Conservation (phyloP, 169 alveolate genomes). For the Amoebophrya sp. region DNA sequence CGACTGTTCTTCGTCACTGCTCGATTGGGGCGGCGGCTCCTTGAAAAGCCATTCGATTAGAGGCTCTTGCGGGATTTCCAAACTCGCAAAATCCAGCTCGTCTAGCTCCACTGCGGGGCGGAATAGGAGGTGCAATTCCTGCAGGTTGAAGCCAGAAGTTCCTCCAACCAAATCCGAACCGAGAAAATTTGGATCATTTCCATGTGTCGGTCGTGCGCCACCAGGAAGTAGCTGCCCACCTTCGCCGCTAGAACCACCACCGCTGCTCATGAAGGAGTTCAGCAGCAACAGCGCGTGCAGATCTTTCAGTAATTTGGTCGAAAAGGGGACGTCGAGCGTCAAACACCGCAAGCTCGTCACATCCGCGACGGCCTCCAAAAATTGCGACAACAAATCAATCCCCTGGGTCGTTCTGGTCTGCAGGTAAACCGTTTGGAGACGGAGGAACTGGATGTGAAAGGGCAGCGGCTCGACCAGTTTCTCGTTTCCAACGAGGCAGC, state of each 20-base stretch:
- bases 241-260: too few species aligned
- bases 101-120: not conserved
- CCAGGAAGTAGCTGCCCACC: too few species aligned
- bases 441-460: not conserved
- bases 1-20: not conserved
- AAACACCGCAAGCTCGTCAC: not conserved
- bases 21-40: not conserved
- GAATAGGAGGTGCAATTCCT: not conserved
- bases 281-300: not conserved
- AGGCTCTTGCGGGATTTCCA: conserved; percentile 1
- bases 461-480: conserved; percentile 4
- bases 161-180: too few species aligned
- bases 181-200: too few species aligned
- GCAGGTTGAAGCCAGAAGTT: not conserved
- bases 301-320: not conserved
- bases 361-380: not conserved
- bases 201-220: too few species aligned
- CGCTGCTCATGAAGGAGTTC: not conserved
- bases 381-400: not conserved
- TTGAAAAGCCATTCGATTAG: not conserved
- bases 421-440: not conserved
- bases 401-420: not conserved
- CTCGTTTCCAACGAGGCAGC: not conserved
- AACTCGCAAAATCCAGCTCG: not conserved
- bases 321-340: not conserved